Evolutionary conservation across 257 asterid species (phyloP).

Genomic region (Scutellaria barbata): DNA sequence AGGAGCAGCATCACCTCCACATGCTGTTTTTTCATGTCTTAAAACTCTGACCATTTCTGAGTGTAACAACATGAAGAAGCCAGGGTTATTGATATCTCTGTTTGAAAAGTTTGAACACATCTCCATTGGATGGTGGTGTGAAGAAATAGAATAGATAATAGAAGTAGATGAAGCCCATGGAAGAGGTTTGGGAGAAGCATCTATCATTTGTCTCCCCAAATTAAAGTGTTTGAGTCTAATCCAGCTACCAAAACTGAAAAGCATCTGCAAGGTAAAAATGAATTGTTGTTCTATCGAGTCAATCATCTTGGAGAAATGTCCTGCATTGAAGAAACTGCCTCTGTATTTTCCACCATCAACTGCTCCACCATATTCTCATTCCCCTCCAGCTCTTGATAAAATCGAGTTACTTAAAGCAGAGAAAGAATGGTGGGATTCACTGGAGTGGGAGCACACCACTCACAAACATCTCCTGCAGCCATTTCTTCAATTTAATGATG

Average conservation of each 20-base stretch:
- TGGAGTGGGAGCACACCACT: too few relatives aligned
- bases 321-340: too few relatives aligned
- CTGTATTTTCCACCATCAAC: too few relatives aligned
- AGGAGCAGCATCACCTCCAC: neutral
- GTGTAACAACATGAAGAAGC: slow-evolving; percentile 31
- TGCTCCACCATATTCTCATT: too few relatives aligned
- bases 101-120: slow-evolving; percentile 24
- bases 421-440: too few relatives aligned
- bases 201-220: slow-evolving; percentile 22
- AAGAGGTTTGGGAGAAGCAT: neutral
- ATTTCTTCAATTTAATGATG: too few relatives aligned
- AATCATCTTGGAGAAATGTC: too few relatives aligned
- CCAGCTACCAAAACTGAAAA: slow-evolving; percentile 29
- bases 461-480: too few relatives aligned
- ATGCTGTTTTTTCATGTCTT: slow-evolving; percentile 29
- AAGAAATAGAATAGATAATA: slow-evolving; percentile 30
- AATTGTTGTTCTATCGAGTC: too few relatives aligned
- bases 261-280: slow-evolving; percentile 22
- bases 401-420: too few relatives aligned
- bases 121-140: neutral
- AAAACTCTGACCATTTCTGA: neutral
- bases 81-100: slow-evolving; percentile 18
- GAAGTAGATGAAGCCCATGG: neutral
- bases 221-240: slow-evolving; percentile 18
- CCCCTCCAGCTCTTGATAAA: too few relatives aligned